Evolutionary conservation across 2,329 filamentous ascomycete genomes (phyloP).

Genomic region (Cladosporium sp.): DNA sequence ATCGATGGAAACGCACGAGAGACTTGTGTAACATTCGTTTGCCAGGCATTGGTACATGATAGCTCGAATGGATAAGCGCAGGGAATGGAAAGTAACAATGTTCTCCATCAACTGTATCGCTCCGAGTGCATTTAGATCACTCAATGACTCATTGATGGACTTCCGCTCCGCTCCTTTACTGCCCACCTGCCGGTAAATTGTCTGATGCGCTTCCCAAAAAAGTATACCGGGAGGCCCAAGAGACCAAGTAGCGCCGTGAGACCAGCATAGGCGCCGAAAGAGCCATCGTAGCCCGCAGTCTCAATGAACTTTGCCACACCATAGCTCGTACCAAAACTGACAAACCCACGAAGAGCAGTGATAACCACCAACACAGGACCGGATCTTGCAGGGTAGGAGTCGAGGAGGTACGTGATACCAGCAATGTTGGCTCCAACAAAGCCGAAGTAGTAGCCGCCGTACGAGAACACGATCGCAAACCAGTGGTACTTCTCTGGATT

Average conservation of each 20-base stretch:
- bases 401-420: constrained; percentile 42
- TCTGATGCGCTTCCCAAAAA: constrained; percentile 32
- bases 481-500: constrained; percentile 22
- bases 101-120: no score
- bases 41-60: no score
- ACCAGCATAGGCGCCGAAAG: constrained; percentile 30
- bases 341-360: constrained; percentile 43
- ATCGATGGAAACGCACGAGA: no score
- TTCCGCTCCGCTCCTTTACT: constrained; percentile 16
- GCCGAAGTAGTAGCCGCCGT: constrained; percentile 28
- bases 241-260: constrained; percentile 29
- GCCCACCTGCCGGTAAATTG: constrained; percentile 29
- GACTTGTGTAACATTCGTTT: no score
- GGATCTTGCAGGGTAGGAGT: constrained; percentile 40
- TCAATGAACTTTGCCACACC: constrained; percentile 33
- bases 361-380: constrained; percentile 43
- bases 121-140: no score
- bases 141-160: constrained; percentile 18
- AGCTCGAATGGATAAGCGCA: no score
- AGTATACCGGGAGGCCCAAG: constrained; percentile 28
- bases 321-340: constrained; percentile 42
- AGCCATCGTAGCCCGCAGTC: constrained; percentile 29
- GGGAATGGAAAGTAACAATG: no score
- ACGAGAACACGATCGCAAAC: constrained; percentile 22
- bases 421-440: constrained; percentile 43